Conservation (phyloP, 2,329 filamentous ascomycete species). For the Dothideomycetidae sp. region DNA sequence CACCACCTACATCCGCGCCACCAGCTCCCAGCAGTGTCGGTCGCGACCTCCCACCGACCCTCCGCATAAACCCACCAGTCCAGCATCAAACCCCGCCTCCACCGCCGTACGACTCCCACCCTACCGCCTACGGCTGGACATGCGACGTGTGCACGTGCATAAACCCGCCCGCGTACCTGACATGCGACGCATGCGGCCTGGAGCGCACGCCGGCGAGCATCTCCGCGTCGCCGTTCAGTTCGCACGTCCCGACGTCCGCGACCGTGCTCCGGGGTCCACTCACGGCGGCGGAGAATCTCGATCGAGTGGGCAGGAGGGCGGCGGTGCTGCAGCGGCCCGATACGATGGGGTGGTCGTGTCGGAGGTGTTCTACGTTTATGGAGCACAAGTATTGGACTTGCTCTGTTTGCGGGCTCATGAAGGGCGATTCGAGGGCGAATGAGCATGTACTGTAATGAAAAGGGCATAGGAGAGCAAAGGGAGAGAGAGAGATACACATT, state of each 20-base stretch:
- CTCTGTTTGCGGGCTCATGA: slow-evolving; percentile 45
- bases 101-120: slow-evolving; percentile 23
- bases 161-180: slow-evolving; percentile 44
- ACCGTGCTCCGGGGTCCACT: background rate
- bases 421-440: slow-evolving; percentile 21
- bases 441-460: too few relatives aligned
- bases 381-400: slow-evolving; percentile 53
- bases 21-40: too few relatives aligned
- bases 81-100: slow-evolving; percentile 19
- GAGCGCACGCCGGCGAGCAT: slow-evolving; percentile 36
- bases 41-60: background rate
- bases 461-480: too few relatives aligned
- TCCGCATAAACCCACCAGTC: slow-evolving; percentile 13
- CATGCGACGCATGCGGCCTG: slow-evolving; percentile 45
- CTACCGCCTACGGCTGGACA: slow-evolving; percentile 34
- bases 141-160: slow-evolving; percentile 48
- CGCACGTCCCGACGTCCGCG: background rate
- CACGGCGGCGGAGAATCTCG: slow-evolving; percentile 5
- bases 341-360: slow-evolving; percentile 45
- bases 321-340: slow-evolving; percentile 24
- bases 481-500: too few relatives aligned
- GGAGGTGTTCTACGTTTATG: slow-evolving; percentile 46
- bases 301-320: slow-evolving; percentile 10
- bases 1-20: slow-evolving; percentile 2
- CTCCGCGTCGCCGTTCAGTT: slow-evolving; percentile 10